phyloP scores from a whole-genome alignment of 441 rosid genomes.

The Erodium texanum region DNA sequence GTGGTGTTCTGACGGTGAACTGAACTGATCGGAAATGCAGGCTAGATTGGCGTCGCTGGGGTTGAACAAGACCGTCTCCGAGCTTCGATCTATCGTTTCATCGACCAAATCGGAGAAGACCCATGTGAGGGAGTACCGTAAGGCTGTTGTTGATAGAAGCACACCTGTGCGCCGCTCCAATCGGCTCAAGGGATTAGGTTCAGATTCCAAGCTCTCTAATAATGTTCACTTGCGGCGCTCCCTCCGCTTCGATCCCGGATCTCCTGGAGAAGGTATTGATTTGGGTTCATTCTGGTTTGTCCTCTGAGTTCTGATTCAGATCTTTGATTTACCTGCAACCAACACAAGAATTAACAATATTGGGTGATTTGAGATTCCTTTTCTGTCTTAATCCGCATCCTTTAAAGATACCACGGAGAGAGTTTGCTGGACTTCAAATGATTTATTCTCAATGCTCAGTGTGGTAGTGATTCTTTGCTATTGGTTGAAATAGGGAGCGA shows the following conservation, averaged over 20 bases:
- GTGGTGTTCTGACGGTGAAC: neutral
- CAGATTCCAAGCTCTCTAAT: neutral
- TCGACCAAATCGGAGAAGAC: slow-evolving; percentile 9
- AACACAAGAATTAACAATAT: no score
- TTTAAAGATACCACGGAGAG: neutral
- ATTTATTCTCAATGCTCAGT: neutral
- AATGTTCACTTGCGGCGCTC: slow-evolving; percentile 14
- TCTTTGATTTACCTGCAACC: neutral
- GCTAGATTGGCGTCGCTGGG: slow-evolving; percentile 37
- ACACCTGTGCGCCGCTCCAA: slow-evolving; percentile 27
- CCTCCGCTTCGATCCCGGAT: slow-evolving; percentile 5
- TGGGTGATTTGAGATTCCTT: no score
- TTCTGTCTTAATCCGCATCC: no score
- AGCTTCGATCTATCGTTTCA: slow-evolving; percentile 23
- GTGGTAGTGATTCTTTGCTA: neutral
- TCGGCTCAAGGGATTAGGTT: slow-evolving; percentile 17
- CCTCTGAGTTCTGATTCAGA: neutral
- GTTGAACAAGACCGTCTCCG: slow-evolving; percentile 26
- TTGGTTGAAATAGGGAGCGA: slow-evolving; percentile 9
- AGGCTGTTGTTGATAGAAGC: slow-evolving; percentile 11
- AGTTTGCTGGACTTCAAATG: neutral
- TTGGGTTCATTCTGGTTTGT: neutral
- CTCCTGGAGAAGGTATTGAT: neutral
- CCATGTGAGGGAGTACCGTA: slow-evolving; percentile 10
- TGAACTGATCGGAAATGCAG: slow-evolving; percentile 12